Base-by-base conservation (phyloP, 768 basidiomycete species). In the Clathrus columnatus region DNA sequence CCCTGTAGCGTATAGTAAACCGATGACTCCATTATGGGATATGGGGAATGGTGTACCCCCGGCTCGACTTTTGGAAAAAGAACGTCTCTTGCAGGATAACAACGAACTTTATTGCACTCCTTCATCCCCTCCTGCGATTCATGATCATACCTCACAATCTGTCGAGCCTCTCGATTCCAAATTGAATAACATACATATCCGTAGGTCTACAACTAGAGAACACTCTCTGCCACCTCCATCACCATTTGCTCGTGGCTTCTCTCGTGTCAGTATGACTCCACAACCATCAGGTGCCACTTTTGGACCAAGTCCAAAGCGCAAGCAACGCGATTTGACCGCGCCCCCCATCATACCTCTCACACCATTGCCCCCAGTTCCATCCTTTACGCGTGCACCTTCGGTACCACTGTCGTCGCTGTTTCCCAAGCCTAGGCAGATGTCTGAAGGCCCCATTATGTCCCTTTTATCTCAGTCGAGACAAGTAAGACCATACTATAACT, bases 241-340 rank as follows among this genome's bases (percentile, higher is more conserved):
- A 47, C 59, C 70, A 56, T 56, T 61, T 68, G 44, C 54, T 23
- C 29, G 50, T 26, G 54, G 73, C 75, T 20, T 79, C 83, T 63
- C 79, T 73, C 82, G 85, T 60, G 74, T 79, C 20, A 84, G 84
- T 8, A 71, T 86, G 57, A 87, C 86, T 6, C 87, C 87, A 7
- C 83, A 84, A 62, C 83, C 84, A 7, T 65, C 71, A 18, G 70
- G 69, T 16, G 62, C 66, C 18, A 54, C 52, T 6, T 58, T 58
- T 28, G 57, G 57, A 16, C 57, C 57, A 21, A 65, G 67, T 24
- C 72, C 70, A 7, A 64, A 67, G 18, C 67, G 70, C 43, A 69
- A 82, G 61, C 78, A 84, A 59, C 52, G 57, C 8, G 53, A 54
- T 24, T 66, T 69, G 29, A 84, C 84, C 20, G 85, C 87, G 60